Evolutionary conservation across 768 basidiomycete species (phyloP).

Genomic region (Xerocomus brunneocitrinus): DNA sequence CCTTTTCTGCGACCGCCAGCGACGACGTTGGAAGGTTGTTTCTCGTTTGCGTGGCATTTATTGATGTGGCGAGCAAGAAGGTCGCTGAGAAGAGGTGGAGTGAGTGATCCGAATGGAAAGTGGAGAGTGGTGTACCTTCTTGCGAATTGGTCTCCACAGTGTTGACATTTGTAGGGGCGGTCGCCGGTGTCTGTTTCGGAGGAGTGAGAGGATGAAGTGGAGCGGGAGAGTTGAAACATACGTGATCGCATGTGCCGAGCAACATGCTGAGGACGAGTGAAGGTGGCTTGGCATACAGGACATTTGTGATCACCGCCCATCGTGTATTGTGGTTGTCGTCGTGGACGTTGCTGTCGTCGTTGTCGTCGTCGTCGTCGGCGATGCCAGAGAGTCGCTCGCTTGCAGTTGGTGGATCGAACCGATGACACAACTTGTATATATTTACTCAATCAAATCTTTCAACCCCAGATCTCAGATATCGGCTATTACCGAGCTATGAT

Average conservation of each 20-base stretch:
- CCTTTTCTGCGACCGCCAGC: constrained; percentile 56
- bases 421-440: constrained; percentile 38
- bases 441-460: constrained; percentile 26
- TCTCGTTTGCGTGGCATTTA: constrained; percentile 82
- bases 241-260: constrained; percentile 88
- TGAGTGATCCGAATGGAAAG: constrained; percentile 3
- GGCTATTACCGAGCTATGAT: constrained; percentile 28
- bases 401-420: constrained; percentile 25
- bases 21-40: constrained; percentile 35
- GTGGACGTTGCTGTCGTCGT: neutral
- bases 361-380: constrained; percentile 13
- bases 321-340: neutral
- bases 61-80: constrained; percentile 82
- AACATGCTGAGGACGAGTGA: constrained; percentile 87
- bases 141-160: constrained; percentile 88
- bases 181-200: constrained; percentile 70
- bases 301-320: constrained; percentile 87
- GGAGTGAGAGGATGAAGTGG: constrained; percentile 14
- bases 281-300: constrained; percentile 82
- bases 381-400: constrained; percentile 18
- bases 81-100: constrained; percentile 47
- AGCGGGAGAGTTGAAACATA: constrained; percentile 41
- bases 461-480: constrained; percentile 35
- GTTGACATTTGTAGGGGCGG: constrained; percentile 83
- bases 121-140: constrained; percentile 49